Evolutionary conservation across 2,329 filamentous ascomycete genomes (phyloP), one percentile per base, ranked within the genome.

Genomic region (Sporothrix luriei): DNA sequence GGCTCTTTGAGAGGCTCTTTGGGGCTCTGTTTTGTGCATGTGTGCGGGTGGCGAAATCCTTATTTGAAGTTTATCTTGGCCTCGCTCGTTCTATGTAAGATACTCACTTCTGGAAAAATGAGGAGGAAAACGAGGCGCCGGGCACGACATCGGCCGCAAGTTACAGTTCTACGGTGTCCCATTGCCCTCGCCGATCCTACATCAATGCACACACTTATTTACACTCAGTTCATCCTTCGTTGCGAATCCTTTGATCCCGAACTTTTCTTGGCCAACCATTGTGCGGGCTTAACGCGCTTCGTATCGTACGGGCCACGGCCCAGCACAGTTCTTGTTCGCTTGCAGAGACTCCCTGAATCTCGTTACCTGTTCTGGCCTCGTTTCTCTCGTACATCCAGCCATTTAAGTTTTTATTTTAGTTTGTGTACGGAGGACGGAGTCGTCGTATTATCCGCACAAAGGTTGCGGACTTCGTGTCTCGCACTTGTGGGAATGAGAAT

Each of bases 1-100:
- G 57, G 57, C 57, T 62, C 57, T 62, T 57, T 26, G 4, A 26
- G 38, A 46, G 57, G 38, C 57, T 62, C 57, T 46, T 26, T 62
- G 55, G 55, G 19, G n/a, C 52, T 24, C 14, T n/a, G 2, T 7
- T 59, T 40, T 33, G 21, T 61, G 52, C 52, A 33, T 24, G 21
- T 43, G 33, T 40, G 33, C 33, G 33, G 55, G 55, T 61, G 55
- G 55, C 33, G 33, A n/a, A n/a, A 24, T 24, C 16, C 43, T 61
- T 61, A 40, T 61, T 61, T 61, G 55, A 33, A 61, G 33, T 59
- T 59, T 38, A 19, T 14, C 21, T 40, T 59, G 40, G 55, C 29
- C 55, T 43, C 55, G 7, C 33, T 33, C 9, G 29, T n/a, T n/a
- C n/a, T n/a, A n/a, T n/a, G n/a, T n/a, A n/a, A n/a, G n/a, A n/a